Evolutionary conservation across 306 rosid genomes (phyloP), one percentile per base, ranked within the genome.

Genomic region (Medicago arabica): DNA sequence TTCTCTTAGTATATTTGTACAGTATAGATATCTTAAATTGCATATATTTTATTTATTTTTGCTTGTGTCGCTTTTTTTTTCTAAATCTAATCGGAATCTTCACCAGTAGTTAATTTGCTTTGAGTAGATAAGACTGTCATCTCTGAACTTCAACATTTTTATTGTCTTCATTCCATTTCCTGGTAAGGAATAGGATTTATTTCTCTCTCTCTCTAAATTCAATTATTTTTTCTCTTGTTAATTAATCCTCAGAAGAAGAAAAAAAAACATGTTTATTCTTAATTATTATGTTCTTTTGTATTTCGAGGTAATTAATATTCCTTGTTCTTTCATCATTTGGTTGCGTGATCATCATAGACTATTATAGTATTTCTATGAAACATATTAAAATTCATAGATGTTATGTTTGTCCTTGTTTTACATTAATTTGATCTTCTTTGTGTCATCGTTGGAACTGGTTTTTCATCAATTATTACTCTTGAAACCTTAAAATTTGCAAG

Each of bases 41-140:
- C 31, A 28, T 28, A 28, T 28, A 28, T 28, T 28, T 28, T 0
- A 3, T 28, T 28, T 28, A 28, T 28, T 11, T 55, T 18, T 55
- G 13, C 13, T 9, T 55, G 13, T 55, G 10, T 55, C 23, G 5
- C 38, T 34, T 2, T 13, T 58, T 58, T 6, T 16, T 75, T 39
- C 51, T 54, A 72, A 79, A 81, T 84, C 79, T 76, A 78, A 70
- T 83, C 80, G 78, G 82, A 78, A 82, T 82, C 86, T 80, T 84
- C 64, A 51, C 83, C 86, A 71, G 77, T 84, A 71, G 77, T 84
- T 86, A 81, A 82, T 83, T 69, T 71, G 28, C 86, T 73, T 75
- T 69, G 74, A 84, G 84, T 78, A 72, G 88, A 84, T 84, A 89
- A 89, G 97, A 83, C 87, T 84, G 81, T 75, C 79, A 14, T 78